These are phyloP conservation scores for Gremmenia infestans DNA, from an alignment of 2,329 filamentous ascomycete species.

Conservation along the genomic window DNA sequence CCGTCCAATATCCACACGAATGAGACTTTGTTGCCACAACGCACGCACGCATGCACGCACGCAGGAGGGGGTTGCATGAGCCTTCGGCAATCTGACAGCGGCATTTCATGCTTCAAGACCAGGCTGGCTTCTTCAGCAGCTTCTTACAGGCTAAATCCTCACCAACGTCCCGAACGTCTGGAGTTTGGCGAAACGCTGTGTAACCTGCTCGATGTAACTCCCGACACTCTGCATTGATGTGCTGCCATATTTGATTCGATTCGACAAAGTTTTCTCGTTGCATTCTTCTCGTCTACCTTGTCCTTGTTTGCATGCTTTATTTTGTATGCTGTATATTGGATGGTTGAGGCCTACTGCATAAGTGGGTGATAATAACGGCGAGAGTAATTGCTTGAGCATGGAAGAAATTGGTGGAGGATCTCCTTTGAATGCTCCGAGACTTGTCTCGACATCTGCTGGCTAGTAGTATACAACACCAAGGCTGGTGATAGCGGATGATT, in stretches of 20 bases:
- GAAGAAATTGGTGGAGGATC: neutral
- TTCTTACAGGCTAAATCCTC: neutral
- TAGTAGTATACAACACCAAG: neutral
- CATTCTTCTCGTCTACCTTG: no score
- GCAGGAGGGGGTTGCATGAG: neutral
- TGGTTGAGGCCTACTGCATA: neutral
- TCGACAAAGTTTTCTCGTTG: neutral
- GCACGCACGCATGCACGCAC: no score
- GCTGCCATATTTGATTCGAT: neutral
- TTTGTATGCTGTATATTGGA: neutral
- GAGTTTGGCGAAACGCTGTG: constrained; percentile 5
- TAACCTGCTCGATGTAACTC: neutral
- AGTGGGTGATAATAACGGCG: neutral
- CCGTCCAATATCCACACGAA: neutral
- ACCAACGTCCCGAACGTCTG: constrained; percentile 5
- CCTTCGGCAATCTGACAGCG: neutral
- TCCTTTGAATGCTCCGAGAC: neutral
- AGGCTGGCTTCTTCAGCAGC: neutral
- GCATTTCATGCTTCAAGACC: neutral
- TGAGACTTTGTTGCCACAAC: neutral
- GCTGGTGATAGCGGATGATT: neutral
- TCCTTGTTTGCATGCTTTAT: neutral
- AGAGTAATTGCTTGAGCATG: neutral
- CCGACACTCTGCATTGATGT: neutral
- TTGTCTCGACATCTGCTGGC: neutral